Conservation (phyloP, 768 basidiomycete genomes). For the Pleurotus djamor region DNA sequence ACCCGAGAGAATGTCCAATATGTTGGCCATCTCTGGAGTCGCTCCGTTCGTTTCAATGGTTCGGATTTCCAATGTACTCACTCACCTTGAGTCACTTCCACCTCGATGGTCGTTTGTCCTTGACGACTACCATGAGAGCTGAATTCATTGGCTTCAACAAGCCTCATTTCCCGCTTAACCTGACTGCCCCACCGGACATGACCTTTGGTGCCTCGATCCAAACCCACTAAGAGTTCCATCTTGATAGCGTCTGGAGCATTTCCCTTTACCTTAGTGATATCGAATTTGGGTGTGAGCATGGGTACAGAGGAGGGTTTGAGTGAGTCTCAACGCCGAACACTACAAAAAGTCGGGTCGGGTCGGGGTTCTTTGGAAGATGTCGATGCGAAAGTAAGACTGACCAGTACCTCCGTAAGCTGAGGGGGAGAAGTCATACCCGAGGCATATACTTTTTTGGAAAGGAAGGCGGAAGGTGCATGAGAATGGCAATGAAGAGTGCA, state of each 20-base stretch:
- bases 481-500: too few relatives aligned
- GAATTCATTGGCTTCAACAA: constrained; percentile 10
- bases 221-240: constrained; percentile 23
- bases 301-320: too few relatives aligned
- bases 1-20: constrained; percentile 47
- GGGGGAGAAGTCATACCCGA: too few relatives aligned
- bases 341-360: too few relatives aligned
- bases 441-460: too few relatives aligned
- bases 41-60: background rate
- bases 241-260: constrained; percentile 38
- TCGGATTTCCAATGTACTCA: background rate
- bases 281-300: constrained; percentile 11
- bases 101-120: constrained; percentile 36
- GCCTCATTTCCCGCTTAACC: constrained; percentile 31
- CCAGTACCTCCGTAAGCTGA: too few relatives aligned
- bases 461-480: too few relatives aligned
- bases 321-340: background rate
- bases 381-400: too few relatives aligned
- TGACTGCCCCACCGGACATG: constrained; percentile 19
- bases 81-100: constrained; percentile 34
- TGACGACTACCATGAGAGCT: constrained; percentile 3
- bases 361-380: background rate
- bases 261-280: constrained; percentile 31
- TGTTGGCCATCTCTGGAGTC: constrained; percentile 53
- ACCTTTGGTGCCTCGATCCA: constrained; percentile 32